Conservation (phyloP, 2,329 filamentous ascomycete species). For the Domatiomyces globalis region DNA sequence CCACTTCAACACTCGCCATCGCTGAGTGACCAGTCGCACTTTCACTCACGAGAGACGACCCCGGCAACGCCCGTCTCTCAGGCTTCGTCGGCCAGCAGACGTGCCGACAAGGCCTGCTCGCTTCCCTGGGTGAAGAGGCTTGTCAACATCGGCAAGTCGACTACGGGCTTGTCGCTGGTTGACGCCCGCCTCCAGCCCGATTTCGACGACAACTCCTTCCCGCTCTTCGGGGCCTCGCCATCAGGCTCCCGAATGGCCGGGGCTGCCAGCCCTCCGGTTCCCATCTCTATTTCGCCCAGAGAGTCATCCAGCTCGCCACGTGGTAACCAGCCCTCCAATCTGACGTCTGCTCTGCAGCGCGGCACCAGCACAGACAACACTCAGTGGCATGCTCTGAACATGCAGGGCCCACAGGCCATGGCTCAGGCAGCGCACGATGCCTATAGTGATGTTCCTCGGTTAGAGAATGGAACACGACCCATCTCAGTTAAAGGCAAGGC, state of each 20-base stretch:
- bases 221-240: constrained; percentile 28
- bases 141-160: constrained; percentile 24
- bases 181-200: constrained; percentile 22
- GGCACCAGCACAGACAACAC: constrained; percentile 29
- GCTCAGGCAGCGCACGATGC: constrained; percentile 19
- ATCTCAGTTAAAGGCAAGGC: constrained; percentile 41
- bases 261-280: constrained; percentile 29
- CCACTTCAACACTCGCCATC: constrained; percentile 39
- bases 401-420: constrained; percentile 10
- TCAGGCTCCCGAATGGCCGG: constrained; percentile 25
- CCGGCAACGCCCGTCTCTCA: constrained; percentile 36
- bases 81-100: constrained; percentile 30
- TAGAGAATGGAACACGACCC: constrained; percentile 38
- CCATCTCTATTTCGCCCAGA: constrained; percentile 47
- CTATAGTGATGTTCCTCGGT: constrained; percentile 12
- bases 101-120: constrained; percentile 27
- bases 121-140: constrained; percentile 34
- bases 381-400: constrained; percentile 6
- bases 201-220: constrained; percentile 25
- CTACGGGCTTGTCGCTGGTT: constrained; percentile 27
- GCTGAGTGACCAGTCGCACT: constrained; percentile 33
- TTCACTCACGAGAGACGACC: constrained; percentile 37
- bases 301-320: constrained; percentile 43
- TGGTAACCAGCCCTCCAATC: constrained; percentile 46
- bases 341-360: constrained; percentile 47